phyloP scores from a whole-genome alignment of 2,329 filamentous ascomycete genomes.

The Pseudocercospora cruenta region DNA sequence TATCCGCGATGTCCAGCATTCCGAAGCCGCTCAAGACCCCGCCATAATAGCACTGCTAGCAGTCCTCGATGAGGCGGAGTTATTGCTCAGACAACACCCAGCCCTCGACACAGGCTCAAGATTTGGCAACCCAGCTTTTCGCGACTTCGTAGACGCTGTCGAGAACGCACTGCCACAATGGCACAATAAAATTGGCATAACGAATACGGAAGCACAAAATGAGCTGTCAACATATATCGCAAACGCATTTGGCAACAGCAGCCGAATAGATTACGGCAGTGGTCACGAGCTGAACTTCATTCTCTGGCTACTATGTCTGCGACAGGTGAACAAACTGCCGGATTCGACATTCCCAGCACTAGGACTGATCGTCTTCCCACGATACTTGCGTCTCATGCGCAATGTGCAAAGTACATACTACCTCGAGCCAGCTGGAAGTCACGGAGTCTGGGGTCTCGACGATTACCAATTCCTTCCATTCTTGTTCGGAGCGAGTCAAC shows the following conservation, averaged over 20 bases:
- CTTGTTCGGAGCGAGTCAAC: constrained; percentile 53
- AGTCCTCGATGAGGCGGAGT: constrained; percentile 71
- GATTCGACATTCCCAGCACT: constrained; percentile 71
- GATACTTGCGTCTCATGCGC: constrained; percentile 86
- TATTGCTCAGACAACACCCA: constrained; percentile 69
- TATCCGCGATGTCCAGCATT: constrained; percentile 62
- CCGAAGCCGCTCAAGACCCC: constrained; percentile 57
- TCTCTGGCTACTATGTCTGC: constrained; percentile 93
- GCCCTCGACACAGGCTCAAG: constrained; percentile 86
- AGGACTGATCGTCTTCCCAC: constrained; percentile 76
- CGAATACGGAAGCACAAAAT: constrained; percentile 56
- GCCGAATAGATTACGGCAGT: constrained; percentile 92
- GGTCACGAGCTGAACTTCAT: constrained; percentile 97
- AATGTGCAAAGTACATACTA: constrained; percentile 90
- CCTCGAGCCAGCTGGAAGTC: constrained; percentile 72
- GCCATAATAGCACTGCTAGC: constrained; percentile 66
- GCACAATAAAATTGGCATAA: constrained; percentile 65
- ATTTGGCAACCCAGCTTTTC: constrained; percentile 93
- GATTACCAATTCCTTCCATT: constrained; percentile 60
- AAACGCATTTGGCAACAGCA: constrained; percentile 82
- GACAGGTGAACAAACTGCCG: constrained; percentile 71
- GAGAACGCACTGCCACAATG: constrained; percentile 55
- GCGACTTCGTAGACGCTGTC: constrained; percentile 74
- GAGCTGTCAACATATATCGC: constrained; percentile 81
- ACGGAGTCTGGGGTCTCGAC: constrained; percentile 58